Base-by-base conservation (phyloP, 2,329 filamentous ascomycete species). In the Didymellaceae sp. region DNA sequence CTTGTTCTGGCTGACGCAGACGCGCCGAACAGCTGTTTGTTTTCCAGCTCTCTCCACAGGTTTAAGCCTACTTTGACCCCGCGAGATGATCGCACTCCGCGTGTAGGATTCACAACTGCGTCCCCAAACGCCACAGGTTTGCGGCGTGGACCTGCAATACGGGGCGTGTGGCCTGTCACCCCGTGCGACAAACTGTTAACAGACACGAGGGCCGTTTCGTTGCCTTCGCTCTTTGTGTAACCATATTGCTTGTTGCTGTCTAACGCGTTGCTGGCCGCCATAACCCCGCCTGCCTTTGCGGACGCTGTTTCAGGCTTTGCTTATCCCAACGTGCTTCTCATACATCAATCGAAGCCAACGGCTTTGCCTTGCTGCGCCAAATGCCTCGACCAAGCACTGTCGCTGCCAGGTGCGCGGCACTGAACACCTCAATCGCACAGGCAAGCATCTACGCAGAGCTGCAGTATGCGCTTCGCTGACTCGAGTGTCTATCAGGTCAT, bases 331-430 rank as follows among this genome's bases (percentile, higher is more conserved):
- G 48, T 46, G 42, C 42, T 52, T 32, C 33, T 28, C 41, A 28
- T 46, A 33, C 42, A 46, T 43, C 42, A 21, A 33, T 26, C 25
- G 42, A 52, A 46, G 42, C 42, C 25, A 28, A 16, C 33, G 21
- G 32, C 38, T 10, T 52, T 28, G 32, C n/a, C 24, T 32, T 38
- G 28, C 43, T 40, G 41, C 55, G 28, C 50, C 57, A 54, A 44
- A 70, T 70, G 67, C 43, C 62, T 45, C 59, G 51, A 41, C 46
- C 57, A 34, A 70, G 60, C 53, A 69, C 62, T 16, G 46, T 70
- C 44, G 67, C 66, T 32, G 67, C 68, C 37, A 62, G 68, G 57
- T 70, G 68, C 54, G 66, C 66, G 46, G 65, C 66, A 17, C 52
- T 70, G 53, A 61, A 64, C 45, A 63, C 60, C 41, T 65, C 61